These are phyloP conservation scores for Lodderomyces pseudojiufengensis DNA, from an alignment of 1,139 yeast species.

Conservation along the genomic window DNA sequence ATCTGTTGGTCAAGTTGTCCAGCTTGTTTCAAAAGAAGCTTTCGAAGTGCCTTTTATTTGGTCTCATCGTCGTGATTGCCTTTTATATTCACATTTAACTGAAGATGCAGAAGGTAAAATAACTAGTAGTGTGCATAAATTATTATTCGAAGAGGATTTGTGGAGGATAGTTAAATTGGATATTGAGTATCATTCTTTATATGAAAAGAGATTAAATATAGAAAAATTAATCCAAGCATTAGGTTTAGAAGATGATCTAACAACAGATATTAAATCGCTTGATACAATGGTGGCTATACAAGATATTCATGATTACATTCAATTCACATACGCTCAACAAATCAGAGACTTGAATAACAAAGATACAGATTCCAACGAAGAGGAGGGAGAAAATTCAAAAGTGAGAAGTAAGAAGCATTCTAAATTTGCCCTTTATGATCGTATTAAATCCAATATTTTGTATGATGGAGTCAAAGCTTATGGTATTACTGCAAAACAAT, in stretches of 20 bases:
- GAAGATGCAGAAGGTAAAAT: conserved; percentile 41
- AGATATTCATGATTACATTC: conserved; percentile 81
- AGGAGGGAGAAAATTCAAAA: neutral
- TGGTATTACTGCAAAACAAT: conserved; percentile 74
- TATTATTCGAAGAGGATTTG: conserved; percentile 76
- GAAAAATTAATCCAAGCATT: conserved; percentile 55
- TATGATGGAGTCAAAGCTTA: conserved; percentile 67
- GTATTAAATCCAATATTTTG: conserved; percentile 64
- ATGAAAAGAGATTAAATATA: conserved; percentile 69
- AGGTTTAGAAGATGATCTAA: conserved; percentile 52
- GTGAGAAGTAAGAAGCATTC: conserved; percentile 56
- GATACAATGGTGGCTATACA: conserved; percentile 76
- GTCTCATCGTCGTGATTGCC: conserved; percentile 90
- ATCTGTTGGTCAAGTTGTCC: conserved; percentile 75
- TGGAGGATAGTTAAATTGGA: conserved; percentile 90
- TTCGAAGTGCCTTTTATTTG: conserved; percentile 96
- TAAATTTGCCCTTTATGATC: conserved; percentile 70
- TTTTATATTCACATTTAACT: conserved; percentile 58
- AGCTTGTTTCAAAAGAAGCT: conserved; percentile 71
- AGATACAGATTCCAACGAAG: neutral
- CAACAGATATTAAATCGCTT: conserved; percentile 56
- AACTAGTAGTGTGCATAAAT: conserved; percentile 44
- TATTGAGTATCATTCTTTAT: conserved; percentile 81
- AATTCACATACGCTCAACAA: conserved; percentile 75
- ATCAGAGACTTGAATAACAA: conserved; percentile 43